Conservation (phyloP, 2,329 filamentous ascomycete species). For the Pseudogymnoascus sp. region DNA sequence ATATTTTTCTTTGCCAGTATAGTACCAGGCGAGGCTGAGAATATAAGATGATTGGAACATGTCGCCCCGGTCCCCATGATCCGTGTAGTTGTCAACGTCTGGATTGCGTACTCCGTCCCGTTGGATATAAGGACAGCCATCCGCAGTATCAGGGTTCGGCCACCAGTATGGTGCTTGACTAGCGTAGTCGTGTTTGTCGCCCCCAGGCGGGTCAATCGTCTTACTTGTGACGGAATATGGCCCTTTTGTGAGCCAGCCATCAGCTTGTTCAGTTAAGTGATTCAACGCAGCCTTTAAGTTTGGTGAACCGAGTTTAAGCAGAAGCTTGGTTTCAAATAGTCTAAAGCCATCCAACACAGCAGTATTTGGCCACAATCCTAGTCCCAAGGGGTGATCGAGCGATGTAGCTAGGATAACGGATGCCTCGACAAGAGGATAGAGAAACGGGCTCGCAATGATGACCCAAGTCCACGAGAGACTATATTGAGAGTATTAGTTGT, state of each 20-base stretch:
- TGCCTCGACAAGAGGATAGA: not conserved
- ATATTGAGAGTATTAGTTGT: not conserved
- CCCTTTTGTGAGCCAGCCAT: slow-evolving; percentile 20
- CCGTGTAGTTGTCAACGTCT: slow-evolving; percentile 16
- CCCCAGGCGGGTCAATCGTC: slow-evolving; percentile 15
- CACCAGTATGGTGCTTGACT: slow-evolving; percentile 23
- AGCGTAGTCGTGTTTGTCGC: slow-evolving; percentile 20
- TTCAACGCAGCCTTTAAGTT: not conserved
- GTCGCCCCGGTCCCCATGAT: slow-evolving; percentile 18
- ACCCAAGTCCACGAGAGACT: not conserved
- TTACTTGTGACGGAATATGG: slow-evolving; percentile 24
- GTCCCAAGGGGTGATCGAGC: not conserved
- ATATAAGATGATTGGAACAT: slow-evolving; percentile 23
- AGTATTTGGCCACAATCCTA: not conserved
- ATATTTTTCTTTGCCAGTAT: slow-evolving; percentile 21
- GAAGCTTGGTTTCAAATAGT: slow-evolving; percentile 9
- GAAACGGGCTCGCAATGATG: not conserved
- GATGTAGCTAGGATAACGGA: not conserved
- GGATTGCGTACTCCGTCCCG: slow-evolving; percentile 24
- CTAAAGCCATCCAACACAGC: slow-evolving; percentile 8
- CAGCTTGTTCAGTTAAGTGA: slow-evolving; percentile 8
- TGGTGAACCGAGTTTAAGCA: not conserved
- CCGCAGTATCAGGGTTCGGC: slow-evolving; percentile 16
- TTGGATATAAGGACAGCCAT: slow-evolving; percentile 22
- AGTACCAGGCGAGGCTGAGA: slow-evolving; percentile 24